Base-by-base conservation (phyloP, 2,329 filamentous ascomycete species). In the Paraphoma sp. region DNA sequence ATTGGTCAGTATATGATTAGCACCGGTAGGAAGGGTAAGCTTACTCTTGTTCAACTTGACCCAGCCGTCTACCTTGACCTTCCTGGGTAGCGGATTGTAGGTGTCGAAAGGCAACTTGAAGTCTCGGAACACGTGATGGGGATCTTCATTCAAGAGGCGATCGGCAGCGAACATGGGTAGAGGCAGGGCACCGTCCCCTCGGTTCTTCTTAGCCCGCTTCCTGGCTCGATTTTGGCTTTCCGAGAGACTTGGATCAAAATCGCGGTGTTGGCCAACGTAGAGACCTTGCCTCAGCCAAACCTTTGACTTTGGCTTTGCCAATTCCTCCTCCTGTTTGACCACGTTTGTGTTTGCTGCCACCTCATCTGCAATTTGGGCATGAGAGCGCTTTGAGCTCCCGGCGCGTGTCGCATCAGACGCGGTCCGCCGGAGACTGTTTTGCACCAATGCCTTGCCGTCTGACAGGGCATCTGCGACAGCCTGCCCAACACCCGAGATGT, bases 41-140 rank as follows among this genome's bases (percentile, higher is more conserved):
- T 81, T 82, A 96, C 92, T 98, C 78, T 91, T 95, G 62, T 92
- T 93, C 66, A 95, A 89, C 75, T 94, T 94, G 65, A 89, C 88
- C 90, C 93, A 99, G 68, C 96, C 92, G 64, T 96, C 89, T 0
- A 94, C 93, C 77, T 96, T 97, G 23, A 93, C 91, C 72, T 97
- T 92, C 1, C 88, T 87, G 3, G 92, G 90, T 17, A 96, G 84
- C 2, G 94, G 94, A 51, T 92, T 91, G 81, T 94, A 98, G 46
- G 97, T 83, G 73, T 97, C 90, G 70, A 87, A 97, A 0, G 95
- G 95, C 30, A 99, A 81, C 76, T 92, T 92, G 78, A 96, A 98
- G 73, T 96, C 88, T 48, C 90, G 84, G 12, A 89, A 67, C 28
- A 75, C 59, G 10, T 60, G 60, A 17, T 56, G 59, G 2, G 68